These are phyloP conservation scores for Pichia sp. DNA, from an alignment of 1,139 yeast genomes.

Conservation along the genomic window DNA sequence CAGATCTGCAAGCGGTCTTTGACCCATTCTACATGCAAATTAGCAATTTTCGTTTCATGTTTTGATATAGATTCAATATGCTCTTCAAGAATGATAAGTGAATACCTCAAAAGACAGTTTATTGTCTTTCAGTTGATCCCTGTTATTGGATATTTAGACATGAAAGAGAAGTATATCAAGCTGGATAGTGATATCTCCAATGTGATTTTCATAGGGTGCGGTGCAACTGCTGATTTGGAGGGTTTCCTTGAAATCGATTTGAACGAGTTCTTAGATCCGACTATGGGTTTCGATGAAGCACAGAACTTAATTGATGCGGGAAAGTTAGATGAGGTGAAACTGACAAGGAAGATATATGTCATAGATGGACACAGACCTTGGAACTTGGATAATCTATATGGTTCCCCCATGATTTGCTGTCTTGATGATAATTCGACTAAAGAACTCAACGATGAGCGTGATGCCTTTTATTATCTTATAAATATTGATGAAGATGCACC, in stretches of 20 bases:
- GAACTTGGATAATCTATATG: conserved; percentile 90
- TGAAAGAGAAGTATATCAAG: conserved; percentile 52
- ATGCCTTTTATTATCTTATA: conserved; percentile 47
- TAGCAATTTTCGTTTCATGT: conserved; percentile 86
- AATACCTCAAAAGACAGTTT: conserved; percentile 68
- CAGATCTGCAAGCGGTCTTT: conserved; percentile 56
- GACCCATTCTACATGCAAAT: conserved; percentile 84
- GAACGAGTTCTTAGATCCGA: conserved; percentile 33
- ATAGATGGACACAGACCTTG: conserved; percentile 95
- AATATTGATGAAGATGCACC: conserved; percentile 32
- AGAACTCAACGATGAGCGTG: conserved; percentile 43
- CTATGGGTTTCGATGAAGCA: conserved; percentile 10
- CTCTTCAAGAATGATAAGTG: conserved; percentile 71
- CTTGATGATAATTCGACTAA: conserved; percentile 82
- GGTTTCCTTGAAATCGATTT: conserved; percentile 64
- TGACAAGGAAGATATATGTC: conserved; percentile 57
- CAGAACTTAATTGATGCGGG: conserved; percentile 6
- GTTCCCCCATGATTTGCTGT: conserved; percentile 72
- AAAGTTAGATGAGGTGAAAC: conserved; percentile 15
- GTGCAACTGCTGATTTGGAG: conserved; percentile 88
- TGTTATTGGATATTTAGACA: conserved; percentile 85
- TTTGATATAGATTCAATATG: conserved; percentile 89
- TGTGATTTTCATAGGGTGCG: conserved; percentile 83
- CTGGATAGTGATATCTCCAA: conserved; percentile 74
- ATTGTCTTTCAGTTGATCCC: conserved; percentile 88